These are phyloP conservation scores for Paracamarosporium sp. DNA, from an alignment of 2,329 filamentous ascomycete species.

Conservation along the genomic window DNA sequence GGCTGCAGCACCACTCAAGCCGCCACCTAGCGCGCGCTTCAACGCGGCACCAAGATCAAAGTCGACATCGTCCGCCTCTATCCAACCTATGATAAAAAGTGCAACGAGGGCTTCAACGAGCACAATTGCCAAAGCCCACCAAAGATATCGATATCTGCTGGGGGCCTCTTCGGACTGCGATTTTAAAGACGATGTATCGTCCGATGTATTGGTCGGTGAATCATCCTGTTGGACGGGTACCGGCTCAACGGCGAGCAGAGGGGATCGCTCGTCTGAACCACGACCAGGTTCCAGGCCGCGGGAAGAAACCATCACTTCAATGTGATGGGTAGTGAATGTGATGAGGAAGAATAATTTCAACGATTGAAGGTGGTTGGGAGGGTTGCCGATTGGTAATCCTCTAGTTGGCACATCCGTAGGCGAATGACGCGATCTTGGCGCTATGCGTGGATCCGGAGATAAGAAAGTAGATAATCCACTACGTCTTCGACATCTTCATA, in stretches of 20 bases:
- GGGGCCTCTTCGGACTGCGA: slow-evolving; percentile 16
- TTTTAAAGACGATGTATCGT: slow-evolving; percentile 14
- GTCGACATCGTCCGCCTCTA: slow-evolving; percentile 34
- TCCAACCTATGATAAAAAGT: slow-evolving; percentile 35
- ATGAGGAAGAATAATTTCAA: neutral
- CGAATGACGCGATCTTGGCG: slow-evolving; percentile 9
- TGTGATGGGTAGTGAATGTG: neutral
- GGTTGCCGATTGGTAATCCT: slow-evolving; percentile 7
- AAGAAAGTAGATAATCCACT: neutral
- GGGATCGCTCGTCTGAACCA: slow-evolving; percentile 26
- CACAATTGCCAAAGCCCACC: slow-evolving; percentile 21
- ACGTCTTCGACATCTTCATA: too few species aligned
- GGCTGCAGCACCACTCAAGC: slow-evolving; percentile 35
- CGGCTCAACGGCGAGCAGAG: slow-evolving; percentile 20
- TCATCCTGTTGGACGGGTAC: slow-evolving; percentile 6
- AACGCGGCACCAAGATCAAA: slow-evolving; percentile 35
- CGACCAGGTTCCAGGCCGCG: slow-evolving; percentile 14
- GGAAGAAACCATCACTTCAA: slow-evolving; percentile 16
- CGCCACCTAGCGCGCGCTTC: slow-evolving; percentile 35
- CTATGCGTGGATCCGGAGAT: neutral
- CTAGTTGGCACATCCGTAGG: neutral
- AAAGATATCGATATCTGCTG: slow-evolving; percentile 25
- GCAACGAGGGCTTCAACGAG: slow-evolving; percentile 20
- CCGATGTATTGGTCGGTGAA: slow-evolving; percentile 6
- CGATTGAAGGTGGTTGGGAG: neutral